Conservation (phyloP, 805 yeast genomes). For the Saturnispora hagleri region DNA sequence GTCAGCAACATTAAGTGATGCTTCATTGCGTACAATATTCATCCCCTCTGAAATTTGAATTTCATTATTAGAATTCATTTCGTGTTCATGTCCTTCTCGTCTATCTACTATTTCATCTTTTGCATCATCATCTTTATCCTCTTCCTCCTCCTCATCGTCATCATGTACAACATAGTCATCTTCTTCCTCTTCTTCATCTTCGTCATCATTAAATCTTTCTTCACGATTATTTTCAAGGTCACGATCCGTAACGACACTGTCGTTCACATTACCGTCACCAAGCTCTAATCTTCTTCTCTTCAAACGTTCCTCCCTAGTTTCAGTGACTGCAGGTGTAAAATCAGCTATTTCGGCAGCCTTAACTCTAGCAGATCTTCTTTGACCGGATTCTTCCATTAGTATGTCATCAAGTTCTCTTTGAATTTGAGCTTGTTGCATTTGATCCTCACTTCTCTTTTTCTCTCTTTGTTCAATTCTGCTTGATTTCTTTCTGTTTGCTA, state of each 20-base stretch:
- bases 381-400: constrained; percentile 4
- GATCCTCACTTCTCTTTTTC: constrained; percentile 43
- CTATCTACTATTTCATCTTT: neutral
- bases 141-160: constrained; percentile 2
- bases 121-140: neutral
- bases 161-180: constrained; percentile 3
- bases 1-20: neutral
- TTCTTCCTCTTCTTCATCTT: constrained; percentile 5
- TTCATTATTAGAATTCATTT: neutral
- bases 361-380: constrained; percentile 33
- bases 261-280: neutral
- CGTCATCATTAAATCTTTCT: constrained; percentile 1
- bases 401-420: constrained; percentile 23
- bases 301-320: constrained; percentile 28
- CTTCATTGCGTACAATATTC: neutral
- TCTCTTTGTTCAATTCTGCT: constrained; percentile 63
- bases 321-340: constrained; percentile 9
- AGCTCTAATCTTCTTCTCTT: constrained; percentile 13
- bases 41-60: neutral
- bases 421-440: constrained; percentile 38
- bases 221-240: neutral
- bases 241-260: neutral
- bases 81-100: neutral
- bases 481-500: constrained; percentile 65
- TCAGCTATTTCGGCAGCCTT: constrained; percentile 29